phyloP scores from a whole-genome alignment of 495 filamentous ascomycete species.

The Penicillium coffeae region DNA sequence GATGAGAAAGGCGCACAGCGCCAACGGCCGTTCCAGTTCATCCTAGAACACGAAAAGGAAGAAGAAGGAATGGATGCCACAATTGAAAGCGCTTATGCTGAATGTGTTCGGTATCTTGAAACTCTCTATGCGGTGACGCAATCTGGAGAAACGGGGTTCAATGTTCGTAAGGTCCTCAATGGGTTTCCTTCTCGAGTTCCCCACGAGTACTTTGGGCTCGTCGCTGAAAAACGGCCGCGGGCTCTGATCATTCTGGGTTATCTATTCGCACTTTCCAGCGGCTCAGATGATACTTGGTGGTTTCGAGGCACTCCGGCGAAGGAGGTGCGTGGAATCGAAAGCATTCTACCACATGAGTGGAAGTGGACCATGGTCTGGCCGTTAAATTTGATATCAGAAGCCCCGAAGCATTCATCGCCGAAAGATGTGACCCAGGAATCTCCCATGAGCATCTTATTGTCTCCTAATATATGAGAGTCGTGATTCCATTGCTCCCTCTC shows the following conservation, averaged over 20 bases:
- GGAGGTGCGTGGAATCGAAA: conserved; percentile 36
- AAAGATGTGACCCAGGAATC: not conserved
- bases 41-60: conserved; percentile 11
- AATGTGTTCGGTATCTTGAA: conserved; percentile 31
- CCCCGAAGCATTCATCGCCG: not conserved
- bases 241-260: conserved; percentile 34
- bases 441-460: not conserved
- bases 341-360: conserved; percentile 33
- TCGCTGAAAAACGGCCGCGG: conserved; percentile 30
- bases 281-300: conserved; percentile 37
- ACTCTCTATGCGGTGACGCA: conserved; percentile 25
- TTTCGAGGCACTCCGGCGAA: conserved; percentile 32
- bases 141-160: conserved; percentile 12
- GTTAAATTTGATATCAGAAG: conserved; percentile 12
- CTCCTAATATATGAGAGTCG: not conserved
- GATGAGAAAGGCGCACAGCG: no score
- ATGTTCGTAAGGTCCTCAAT: conserved; percentile 28
- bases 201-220: conserved; percentile 27
- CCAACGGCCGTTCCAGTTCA: conserved; percentile 16
- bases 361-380: conserved; percentile 37
- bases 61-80: conserved; percentile 19
- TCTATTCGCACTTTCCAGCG: conserved; percentile 32
- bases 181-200: conserved; percentile 35
- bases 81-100: conserved; percentile 29
- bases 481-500: no score